These are phyloP conservation scores for Kondoa malvinella DNA, from an alignment of 768 basidiomycete genomes.

Conservation along the genomic window DNA sequence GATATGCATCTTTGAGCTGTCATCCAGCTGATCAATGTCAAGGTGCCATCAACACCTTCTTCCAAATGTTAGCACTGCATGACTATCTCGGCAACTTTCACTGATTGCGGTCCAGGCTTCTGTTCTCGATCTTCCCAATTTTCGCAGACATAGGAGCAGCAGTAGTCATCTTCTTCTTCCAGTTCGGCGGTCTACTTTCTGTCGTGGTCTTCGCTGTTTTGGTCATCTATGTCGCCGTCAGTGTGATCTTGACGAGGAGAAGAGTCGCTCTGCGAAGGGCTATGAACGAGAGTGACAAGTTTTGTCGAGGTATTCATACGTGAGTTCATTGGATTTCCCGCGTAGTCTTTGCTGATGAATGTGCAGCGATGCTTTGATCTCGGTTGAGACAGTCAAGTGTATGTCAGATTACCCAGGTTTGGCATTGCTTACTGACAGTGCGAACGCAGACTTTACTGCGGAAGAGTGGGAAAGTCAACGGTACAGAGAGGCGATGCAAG, in stretches of 20 bases:
- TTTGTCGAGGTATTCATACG: not conserved
- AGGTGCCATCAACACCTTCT: conserved; percentile 54
- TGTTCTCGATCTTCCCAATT: conserved; percentile 72
- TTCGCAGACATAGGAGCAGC: conserved; percentile 48
- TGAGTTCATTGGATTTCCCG: not conserved
- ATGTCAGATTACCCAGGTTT: not conserved
- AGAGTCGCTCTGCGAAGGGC: not conserved
- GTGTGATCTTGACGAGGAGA: not conserved
- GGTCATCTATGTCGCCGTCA: conserved; percentile 29
- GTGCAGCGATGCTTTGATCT: not conserved
- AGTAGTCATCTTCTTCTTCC: conserved; percentile 13
- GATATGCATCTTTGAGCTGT: too few relatives aligned
- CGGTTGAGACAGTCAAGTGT: conserved; percentile 7
- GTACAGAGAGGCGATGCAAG: conserved; percentile 50
- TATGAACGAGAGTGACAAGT: conserved; percentile 5
- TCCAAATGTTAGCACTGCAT: conserved; percentile 36
- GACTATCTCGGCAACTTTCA: not conserved
- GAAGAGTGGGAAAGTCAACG: conserved; percentile 60
- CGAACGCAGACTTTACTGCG: conserved; percentile 70
- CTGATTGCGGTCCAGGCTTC: conserved; percentile 30
- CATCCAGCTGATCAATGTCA: not conserved
- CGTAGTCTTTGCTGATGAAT: not conserved
- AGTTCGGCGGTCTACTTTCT: conserved; percentile 11
- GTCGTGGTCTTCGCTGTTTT: conserved; percentile 43
- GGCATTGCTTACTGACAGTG: conserved; percentile 37